Evolutionary conservation across 352 stramenopile species (phyloP).

Genomic region (Globisporangium rhizosaccharum): DNA sequence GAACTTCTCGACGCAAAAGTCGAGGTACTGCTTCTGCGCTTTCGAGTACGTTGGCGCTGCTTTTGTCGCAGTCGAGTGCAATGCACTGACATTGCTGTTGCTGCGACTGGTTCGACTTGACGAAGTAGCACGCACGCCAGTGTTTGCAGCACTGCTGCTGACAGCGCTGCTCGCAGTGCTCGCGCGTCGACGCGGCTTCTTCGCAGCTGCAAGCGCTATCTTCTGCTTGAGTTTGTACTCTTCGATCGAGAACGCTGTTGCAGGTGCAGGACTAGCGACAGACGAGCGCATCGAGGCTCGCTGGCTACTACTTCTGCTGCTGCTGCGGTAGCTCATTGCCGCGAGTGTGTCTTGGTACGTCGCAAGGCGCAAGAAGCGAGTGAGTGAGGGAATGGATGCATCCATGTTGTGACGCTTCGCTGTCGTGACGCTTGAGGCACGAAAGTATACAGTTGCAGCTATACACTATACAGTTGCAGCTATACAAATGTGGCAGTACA

Average conservation of each 20-base stretch:
- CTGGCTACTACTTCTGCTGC: neutral
- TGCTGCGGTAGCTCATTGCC: neutral
- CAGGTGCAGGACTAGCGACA: neutral
- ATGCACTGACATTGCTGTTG: neutral
- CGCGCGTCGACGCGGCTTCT: conserved; percentile 9
- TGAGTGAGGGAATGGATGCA: too few relatives aligned
- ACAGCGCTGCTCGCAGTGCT: neutral
- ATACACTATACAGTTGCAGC: too few relatives aligned
- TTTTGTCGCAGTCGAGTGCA: neutral
- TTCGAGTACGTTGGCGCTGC: conserved; percentile 17
- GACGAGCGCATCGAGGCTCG: too few relatives aligned
- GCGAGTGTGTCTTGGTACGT: neutral
- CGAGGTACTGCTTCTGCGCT: conserved; percentile 49
- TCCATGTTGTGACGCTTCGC: too few relatives aligned
- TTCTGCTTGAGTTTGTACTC: conserved; percentile 55
- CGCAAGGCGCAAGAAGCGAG: too few relatives aligned
- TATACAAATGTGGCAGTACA: too few relatives aligned
- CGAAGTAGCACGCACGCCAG: neutral
- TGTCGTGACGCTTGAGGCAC: too few relatives aligned
- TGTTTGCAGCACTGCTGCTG: conserved; percentile 1
- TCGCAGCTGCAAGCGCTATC: conserved; percentile 23
- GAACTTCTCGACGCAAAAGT: conserved; percentile 48
- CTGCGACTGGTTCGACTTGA: neutral
- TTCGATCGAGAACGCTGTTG: conserved; percentile 45
- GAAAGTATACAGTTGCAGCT: too few relatives aligned